Evolutionary conservation across 306 rosid species (phyloP).

Genomic region (Begonia fuchsioides): DNA sequence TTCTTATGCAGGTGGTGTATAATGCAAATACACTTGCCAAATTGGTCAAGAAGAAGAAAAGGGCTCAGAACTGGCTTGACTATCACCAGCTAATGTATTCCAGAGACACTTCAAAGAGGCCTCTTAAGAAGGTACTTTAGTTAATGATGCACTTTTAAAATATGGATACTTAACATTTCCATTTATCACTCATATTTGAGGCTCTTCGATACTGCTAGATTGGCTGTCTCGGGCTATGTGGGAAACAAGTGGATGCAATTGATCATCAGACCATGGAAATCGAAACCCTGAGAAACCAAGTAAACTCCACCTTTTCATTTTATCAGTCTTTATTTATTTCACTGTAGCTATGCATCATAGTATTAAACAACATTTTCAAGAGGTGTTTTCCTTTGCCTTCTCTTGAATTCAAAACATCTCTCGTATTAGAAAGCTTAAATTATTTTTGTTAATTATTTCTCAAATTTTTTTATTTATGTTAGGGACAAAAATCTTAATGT

Average conservation of each 20-base stretch:
- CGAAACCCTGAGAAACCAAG: constrained; percentile 49
- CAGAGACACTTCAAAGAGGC: constrained; percentile 41
- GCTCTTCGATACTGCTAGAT: constrained; percentile 28
- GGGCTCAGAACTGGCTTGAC: constrained; percentile 72
- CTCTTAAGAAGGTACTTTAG: constrained; percentile 51
- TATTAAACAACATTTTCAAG: neutral
- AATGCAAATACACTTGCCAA: constrained; percentile 68
- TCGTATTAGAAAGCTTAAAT: too few species aligned
- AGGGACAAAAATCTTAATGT: too few species aligned
- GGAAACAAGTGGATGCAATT: constrained; percentile 64
- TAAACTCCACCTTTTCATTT: constrained; percentile 24
- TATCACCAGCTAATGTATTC: constrained; percentile 57
- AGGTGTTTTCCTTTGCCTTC: too few species aligned
- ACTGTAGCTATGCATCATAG: neutral
- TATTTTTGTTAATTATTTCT: too few species aligned
- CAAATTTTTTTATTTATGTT: too few species aligned
- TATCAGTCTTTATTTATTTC: neutral
- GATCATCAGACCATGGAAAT: constrained; percentile 50
- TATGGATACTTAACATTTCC: neutral
- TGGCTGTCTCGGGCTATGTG: constrained; percentile 82
- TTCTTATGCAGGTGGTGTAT: constrained; percentile 49
- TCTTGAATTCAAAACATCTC: too few species aligned
- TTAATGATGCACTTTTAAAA: constrained; percentile 3
- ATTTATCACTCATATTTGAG: constrained; percentile 1
- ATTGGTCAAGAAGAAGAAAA: constrained; percentile 76